These are phyloP conservation scores for Teunomyces aglyptinius DNA, from an alignment of 805 yeast species.

Conservation along the genomic window DNA sequence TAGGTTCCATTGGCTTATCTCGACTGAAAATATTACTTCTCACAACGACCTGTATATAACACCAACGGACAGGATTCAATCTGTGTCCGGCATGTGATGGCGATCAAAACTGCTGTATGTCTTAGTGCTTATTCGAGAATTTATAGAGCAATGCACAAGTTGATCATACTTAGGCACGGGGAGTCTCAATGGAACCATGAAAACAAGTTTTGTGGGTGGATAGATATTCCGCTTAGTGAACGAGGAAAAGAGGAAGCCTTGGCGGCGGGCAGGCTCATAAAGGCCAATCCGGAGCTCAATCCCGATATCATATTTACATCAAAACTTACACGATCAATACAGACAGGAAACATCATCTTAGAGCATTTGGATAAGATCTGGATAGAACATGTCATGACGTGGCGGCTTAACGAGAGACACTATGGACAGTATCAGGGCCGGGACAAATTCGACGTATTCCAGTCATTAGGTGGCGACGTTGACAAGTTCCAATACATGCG, in stretches of 20 bases:
- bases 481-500: constrained; percentile 39
- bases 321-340: constrained; percentile 38
- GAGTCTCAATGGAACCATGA: constrained; percentile 44
- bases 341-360: constrained; percentile 40
- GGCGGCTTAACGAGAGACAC: constrained; percentile 46
- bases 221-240: constrained; percentile 38
- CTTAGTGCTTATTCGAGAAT: background rate
- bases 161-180: constrained; percentile 45
- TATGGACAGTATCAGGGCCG: constrained; percentile 44
- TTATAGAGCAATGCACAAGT: constrained; percentile 22
- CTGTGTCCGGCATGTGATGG: background rate
- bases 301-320: constrained; percentile 39
- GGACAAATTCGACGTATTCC: constrained; percentile 35
- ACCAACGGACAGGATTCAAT: no score
- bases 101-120: no score
- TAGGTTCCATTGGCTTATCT: no score
- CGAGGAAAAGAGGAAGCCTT: constrained; percentile 40
- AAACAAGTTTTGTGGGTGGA: constrained; percentile 46
- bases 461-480: constrained; percentile 28
- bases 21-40: no score
- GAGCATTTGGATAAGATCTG: constrained; percentile 30
- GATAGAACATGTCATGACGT: constrained; percentile 37
- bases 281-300: constrained; percentile 19
- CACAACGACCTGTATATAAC: no score
- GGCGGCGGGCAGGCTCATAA: constrained; percentile 37